These are phyloP conservation scores for Colletotrichum viniferum DNA, from an alignment of 2,329 filamentous ascomycete species.

Conservation along the genomic window DNA sequence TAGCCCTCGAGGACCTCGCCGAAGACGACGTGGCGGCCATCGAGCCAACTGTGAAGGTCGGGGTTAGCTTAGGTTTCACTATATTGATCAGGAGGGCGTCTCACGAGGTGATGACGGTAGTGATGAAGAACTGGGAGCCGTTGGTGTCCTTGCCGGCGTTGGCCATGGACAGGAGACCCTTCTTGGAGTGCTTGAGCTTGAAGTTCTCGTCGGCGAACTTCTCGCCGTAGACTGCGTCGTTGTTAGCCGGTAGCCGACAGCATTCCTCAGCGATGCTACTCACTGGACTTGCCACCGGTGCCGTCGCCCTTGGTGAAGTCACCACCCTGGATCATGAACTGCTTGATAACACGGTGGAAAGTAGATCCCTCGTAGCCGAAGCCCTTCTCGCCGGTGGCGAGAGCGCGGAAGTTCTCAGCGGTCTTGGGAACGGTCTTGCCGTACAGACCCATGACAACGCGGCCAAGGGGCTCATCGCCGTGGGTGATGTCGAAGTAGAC, in stretches of 20 bases:
- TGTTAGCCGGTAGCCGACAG: background rate
- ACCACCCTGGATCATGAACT: slow-evolving; percentile 91
- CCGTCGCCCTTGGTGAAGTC: slow-evolving; percentile 85
- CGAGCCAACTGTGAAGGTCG: slow-evolving; percentile 68
- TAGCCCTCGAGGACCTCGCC: slow-evolving; percentile 88
- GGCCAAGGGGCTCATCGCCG: slow-evolving; percentile 75
- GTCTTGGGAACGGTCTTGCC: slow-evolving; percentile 86
- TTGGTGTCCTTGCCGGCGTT: slow-evolving; percentile 87
- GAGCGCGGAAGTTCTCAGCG: slow-evolving; percentile 74
- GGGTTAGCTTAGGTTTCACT: slow-evolving; percentile 2
- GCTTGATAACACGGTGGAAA: slow-evolving; percentile 91
- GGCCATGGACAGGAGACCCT: slow-evolving; percentile 83
- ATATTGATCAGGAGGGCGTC: slow-evolving; percentile 26
- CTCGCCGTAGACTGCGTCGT: slow-evolving; percentile 72
- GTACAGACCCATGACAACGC: slow-evolving; percentile 82
- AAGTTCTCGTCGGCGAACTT: slow-evolving; percentile 93
- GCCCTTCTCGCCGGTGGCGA: slow-evolving; percentile 86
- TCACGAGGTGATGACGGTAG: slow-evolving; percentile 78
- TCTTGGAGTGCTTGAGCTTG: slow-evolving; percentile 91
- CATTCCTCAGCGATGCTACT: slow-evolving; percentile 31
- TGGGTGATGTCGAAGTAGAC: slow-evolving; percentile 87
- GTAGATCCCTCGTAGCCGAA: slow-evolving; percentile 80
- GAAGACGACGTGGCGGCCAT: slow-evolving; percentile 86
- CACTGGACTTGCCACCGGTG: slow-evolving; percentile 85
- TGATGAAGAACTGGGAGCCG: slow-evolving; percentile 91